Percentiles rank a stretch among this genome's conserved stretches.
phyloP scores from a whole-genome alignment of 768 basidiomycete genomes.

The Pisolithus tinctorius region DNA sequence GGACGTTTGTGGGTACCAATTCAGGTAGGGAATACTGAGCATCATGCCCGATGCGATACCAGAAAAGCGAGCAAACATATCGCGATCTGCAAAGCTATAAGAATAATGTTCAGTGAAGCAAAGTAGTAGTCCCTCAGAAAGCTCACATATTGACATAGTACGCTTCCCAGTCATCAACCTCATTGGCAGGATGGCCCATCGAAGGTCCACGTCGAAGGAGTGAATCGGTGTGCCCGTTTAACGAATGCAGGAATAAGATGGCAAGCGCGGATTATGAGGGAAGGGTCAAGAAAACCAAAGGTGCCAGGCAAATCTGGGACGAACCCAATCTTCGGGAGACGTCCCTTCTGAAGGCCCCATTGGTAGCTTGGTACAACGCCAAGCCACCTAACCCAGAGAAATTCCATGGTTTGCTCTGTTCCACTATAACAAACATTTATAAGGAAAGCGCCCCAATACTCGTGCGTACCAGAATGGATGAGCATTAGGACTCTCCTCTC shows the following conservation, averaged over 20 bases:
- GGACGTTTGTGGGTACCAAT: no score
- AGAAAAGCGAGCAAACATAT: slow-evolving; percentile 1
- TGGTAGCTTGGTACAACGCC: no score
- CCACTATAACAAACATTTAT: no score
- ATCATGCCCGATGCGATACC: neutral
- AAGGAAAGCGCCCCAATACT: no score
- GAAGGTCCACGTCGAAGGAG: slow-evolving; percentile 1
- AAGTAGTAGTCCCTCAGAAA: neutral
- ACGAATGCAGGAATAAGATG: slow-evolving; percentile 19
- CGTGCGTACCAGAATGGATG: no score
- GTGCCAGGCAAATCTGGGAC: no score
- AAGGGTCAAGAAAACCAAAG: no score
- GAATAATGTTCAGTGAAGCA: neutral
- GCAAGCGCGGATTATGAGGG: slow-evolving; percentile 3
- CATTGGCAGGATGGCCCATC: neutral
- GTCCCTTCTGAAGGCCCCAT: no score
- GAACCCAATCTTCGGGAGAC: no score
- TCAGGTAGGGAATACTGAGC: neutral
- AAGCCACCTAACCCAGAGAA: no score
- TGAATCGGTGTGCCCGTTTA: slow-evolving; percentile 4
- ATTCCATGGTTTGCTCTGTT: no score
- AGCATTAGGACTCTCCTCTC: no score
- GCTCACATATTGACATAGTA: slow-evolving; percentile 8
- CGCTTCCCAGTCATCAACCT: neutral
- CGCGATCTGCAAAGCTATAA: slow-evolving; percentile 1